phyloP scores from a whole-genome alignment of 1,284 basidiomycete genomes.

The Schizophyllum amplum region DNA sequence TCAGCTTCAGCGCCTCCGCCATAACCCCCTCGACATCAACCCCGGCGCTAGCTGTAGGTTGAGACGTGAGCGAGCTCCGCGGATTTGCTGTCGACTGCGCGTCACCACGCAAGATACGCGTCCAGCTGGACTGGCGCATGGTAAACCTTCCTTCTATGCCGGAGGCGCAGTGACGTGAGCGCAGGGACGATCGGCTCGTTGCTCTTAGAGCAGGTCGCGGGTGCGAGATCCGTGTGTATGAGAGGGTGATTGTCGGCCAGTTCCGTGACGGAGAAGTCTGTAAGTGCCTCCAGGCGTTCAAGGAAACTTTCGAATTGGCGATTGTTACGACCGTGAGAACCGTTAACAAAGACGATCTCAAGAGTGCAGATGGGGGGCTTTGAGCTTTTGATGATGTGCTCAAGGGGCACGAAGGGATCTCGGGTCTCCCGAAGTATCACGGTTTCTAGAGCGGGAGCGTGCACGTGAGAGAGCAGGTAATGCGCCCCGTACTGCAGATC shows the following conservation, averaged over 20 bases:
- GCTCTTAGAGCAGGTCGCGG: neutral
- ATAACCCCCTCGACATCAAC: too few relatives aligned
- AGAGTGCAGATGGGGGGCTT: neutral
- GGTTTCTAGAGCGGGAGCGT: neutral
- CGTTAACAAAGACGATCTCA: neutral
- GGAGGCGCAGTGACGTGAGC: neutral
- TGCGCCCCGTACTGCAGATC: neutral
- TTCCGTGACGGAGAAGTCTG: neutral
- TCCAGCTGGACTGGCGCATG: neutral
- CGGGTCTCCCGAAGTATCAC: neutral
- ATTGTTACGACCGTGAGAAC: neutral
- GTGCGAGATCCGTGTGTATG: neutral
- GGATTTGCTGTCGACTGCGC: too few relatives aligned
- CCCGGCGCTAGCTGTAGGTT: too few relatives aligned
- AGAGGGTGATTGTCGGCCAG: neutral
- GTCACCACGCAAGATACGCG: neutral
- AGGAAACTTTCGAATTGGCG: neutral
- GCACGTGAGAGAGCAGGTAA: neutral
- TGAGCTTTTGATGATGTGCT: neutral
- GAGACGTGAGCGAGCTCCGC: too few relatives aligned
- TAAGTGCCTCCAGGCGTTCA: neutral
- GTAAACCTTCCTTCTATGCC: neutral
- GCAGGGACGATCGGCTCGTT: neutral
- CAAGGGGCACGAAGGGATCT: neutral
- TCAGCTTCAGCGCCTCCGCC: too few relatives aligned